Base-by-base conservation (phyloP, 2,329 filamentous ascomycete species). In the Fusarium camptoceras region DNA sequence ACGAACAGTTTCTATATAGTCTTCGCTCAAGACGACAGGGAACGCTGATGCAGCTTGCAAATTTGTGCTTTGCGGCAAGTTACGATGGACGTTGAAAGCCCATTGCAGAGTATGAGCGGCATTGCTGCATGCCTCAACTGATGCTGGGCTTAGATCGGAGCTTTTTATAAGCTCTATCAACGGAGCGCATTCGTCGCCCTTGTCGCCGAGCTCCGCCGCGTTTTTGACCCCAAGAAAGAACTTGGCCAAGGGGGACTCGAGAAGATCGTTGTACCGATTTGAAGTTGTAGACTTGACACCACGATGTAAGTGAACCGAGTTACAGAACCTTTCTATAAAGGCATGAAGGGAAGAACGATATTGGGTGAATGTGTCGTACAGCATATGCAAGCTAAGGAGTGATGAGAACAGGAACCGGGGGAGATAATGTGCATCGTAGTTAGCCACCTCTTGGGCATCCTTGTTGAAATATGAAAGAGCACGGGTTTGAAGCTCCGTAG, bases 381-480 rank as follows among this genome's bases (percentile, higher is more conserved):
- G 78, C 41, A 82, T 79, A 55, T 87, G 84, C 9, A 86, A 77
- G 42, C 83, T 82, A 2, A 85, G 71, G 8, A 81, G 61, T 20
- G 78, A 76, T 8, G 83, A 80, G 72, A 85, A 85, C n/a, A 85
- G 73, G 57, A 84, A 83, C 16, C 81, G 77, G 3, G 82, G 79
- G 22, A 83, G 72, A 41, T 77, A 80, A 49, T 76, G 77, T 6
- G 69, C 69, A 4, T 76, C 68, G 14, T 43, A 25, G 31, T 59
- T 61, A 15, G 67, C 64, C 12, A 60, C 72, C 11, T 78, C 76
- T 22, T 78, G 75, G 6, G 70, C 55, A 8, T 79, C 73, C 30
- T 70, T 75, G 47, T 78, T 83, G 68, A 80, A 83, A 58, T 77
- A 76, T 46, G 76, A 73, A 22, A 85, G 76, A 31, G 81, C 83